These are phyloP conservation scores for Geotrichum candidum DNA, from an alignment of 1,139 yeast genomes.

Conservation along the genomic window DNA sequence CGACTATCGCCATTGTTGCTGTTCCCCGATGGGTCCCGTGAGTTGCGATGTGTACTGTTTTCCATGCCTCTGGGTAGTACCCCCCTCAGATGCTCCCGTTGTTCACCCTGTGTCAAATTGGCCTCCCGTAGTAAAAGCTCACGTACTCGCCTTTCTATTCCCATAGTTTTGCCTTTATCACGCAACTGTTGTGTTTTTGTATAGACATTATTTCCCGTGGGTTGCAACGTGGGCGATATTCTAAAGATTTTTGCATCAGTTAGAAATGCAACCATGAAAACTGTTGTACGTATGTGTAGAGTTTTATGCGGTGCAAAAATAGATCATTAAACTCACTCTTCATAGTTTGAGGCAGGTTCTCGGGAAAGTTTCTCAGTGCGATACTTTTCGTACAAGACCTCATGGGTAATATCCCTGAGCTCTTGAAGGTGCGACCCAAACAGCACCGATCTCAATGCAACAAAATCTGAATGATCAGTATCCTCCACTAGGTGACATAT, in stretches of 20 bases:
- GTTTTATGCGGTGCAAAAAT: background rate
- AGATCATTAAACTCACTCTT: conserved; percentile 5
- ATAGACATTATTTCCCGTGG: conserved; percentile 23
- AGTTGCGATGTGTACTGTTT: background rate
- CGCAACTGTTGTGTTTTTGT: conserved; percentile 30
- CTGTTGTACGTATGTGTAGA: conserved; percentile 1
- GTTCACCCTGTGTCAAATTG: conserved; percentile 42
- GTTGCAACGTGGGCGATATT: conserved; percentile 10
- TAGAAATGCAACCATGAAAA: background rate
- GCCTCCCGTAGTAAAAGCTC: conserved; percentile 75
- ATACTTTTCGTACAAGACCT: conserved; percentile 82
- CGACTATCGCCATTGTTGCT: background rate
- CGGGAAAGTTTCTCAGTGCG: conserved; percentile 78
- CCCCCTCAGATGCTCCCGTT: background rate
- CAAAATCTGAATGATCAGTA: conserved; percentile 75
- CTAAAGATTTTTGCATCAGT: background rate
- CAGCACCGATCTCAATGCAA: conserved; percentile 72
- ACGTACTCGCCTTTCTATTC: conserved; percentile 48
- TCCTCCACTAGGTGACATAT: conserved; percentile 53
- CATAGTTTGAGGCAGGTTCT: conserved; percentile 18
- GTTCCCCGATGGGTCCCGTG: background rate
- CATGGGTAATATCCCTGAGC: conserved; percentile 88
- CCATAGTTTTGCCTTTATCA: conserved; percentile 66
- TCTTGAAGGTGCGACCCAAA: conserved; percentile 92
- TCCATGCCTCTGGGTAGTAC: background rate